These are phyloP conservation scores for Xylaria arbuscula DNA, from an alignment of 2,329 filamentous ascomycete genomes.

Conservation along the genomic window DNA sequence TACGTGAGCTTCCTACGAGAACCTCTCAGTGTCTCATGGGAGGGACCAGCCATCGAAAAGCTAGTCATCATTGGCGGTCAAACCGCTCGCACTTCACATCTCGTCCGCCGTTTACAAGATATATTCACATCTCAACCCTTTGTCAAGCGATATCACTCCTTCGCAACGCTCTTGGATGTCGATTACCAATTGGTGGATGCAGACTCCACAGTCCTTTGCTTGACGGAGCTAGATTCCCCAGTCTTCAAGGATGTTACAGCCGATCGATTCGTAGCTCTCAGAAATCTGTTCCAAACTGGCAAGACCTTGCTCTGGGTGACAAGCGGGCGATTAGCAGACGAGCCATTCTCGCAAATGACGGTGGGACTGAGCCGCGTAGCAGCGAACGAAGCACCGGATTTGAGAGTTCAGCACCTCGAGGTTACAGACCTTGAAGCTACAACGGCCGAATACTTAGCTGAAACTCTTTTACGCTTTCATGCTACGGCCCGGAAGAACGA, in stretches of 20 bases:
- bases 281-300: background rate
- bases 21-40: background rate
- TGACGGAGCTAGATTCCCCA: slow-evolving; percentile 7
- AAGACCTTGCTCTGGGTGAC: slow-evolving; percentile 37
- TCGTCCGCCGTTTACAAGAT: background rate
- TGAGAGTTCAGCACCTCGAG: slow-evolving; percentile 18
- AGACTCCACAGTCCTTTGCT: background rate
- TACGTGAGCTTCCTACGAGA: slow-evolving; percentile 1
- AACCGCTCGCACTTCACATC: background rate
- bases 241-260: slow-evolving; percentile 17
- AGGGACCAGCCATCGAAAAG: background rate
- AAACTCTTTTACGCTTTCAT: slow-evolving; percentile 30
- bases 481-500: slow-evolving; percentile 6
- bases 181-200: background rate
- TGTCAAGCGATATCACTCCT: background rate
- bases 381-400: slow-evolving; percentile 5
- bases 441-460: background rate
- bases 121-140: background rate
- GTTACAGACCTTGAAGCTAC: background rate
- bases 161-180: background rate
- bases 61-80: background rate
- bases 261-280: slow-evolving; percentile 3
- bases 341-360: slow-evolving; percentile 30
- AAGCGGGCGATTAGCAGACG: slow-evolving; percentile 19
- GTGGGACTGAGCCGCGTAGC: slow-evolving; percentile 31